A percentile compares a stretch with the other conserved stretches of the same genome.
Conservation (phyloP, 2,329 filamentous ascomycete genomes). For the Neonectria faginata region DNA sequence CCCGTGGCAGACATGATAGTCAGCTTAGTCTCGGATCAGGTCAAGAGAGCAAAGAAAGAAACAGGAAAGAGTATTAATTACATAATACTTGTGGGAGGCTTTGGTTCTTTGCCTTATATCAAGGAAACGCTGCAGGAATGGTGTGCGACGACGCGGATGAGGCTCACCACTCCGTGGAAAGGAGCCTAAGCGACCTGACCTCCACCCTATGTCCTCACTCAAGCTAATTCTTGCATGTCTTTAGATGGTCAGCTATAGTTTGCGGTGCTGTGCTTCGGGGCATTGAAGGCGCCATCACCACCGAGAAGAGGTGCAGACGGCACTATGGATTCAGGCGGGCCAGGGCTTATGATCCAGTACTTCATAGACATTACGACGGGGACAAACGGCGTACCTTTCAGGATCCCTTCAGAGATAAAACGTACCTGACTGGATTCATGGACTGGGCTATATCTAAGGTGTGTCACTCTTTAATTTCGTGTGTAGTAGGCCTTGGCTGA, state of each 20-base stretch:
- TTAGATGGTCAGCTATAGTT: neutral
- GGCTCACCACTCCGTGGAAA: too few species aligned
- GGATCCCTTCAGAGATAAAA: neutral
- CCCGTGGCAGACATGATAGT: constrained; percentile 14
- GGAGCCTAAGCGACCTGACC: too few species aligned
- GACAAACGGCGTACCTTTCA: too few species aligned
- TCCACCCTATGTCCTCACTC: too few species aligned
- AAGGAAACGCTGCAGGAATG: constrained; percentile 1
- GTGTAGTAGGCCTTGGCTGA: too few species aligned
- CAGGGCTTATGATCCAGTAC: neutral
- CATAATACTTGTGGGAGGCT: constrained; percentile 23
- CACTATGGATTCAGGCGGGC: neutral
- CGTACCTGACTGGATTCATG: neutral
- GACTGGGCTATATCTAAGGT: neutral
- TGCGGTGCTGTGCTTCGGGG: neutral
- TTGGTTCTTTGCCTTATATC: constrained; percentile 22
- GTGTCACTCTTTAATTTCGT: neutral
- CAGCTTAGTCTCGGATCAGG: constrained; percentile 13
- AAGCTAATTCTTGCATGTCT: too few species aligned
- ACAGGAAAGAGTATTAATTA: neutral
- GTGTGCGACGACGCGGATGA: too few species aligned
- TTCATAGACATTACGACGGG: neutral
- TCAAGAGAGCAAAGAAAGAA: neutral
- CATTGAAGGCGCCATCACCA: neutral
- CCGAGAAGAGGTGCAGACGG: neutral